These are phyloP conservation scores for Avicennia marina DNA, from an alignment of 257 asterid species.

Conservation along the genomic window DNA sequence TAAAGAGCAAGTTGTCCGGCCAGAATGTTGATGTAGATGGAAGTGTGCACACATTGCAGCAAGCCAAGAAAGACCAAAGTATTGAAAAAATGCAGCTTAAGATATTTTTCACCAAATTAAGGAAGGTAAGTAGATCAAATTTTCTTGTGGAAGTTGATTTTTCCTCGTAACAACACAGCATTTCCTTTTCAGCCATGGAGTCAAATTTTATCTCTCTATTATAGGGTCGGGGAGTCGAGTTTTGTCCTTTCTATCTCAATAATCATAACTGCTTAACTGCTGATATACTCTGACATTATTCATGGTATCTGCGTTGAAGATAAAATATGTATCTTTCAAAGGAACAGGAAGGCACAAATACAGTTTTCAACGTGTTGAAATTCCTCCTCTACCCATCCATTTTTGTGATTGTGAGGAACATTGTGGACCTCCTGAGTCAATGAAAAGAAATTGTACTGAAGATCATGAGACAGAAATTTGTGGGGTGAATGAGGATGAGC, in stretches of 20 bases:
- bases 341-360: conserved; percentile 96
- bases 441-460: conserved; percentile 21
- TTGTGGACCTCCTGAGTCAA: conserved; percentile 32
- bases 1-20: conserved; percentile 25
- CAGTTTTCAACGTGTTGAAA: conserved; percentile 85
- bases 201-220: neutral
- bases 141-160: neutral
- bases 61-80: conserved; percentile 32
- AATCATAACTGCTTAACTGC: conserved; percentile 6
- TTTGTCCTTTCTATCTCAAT: neutral
- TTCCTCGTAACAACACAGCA: too few species aligned
- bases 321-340: conserved; percentile 64
- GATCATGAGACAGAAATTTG: conserved; percentile 31
- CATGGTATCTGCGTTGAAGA: conserved; percentile 34
- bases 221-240: neutral
- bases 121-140: conserved; percentile 48
- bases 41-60: conserved; percentile 25
- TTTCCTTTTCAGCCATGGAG: too few species aligned
- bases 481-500: conserved; percentile 70
- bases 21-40: conserved; percentile 30
- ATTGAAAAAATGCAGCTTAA: conserved; percentile 50
- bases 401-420: conserved; percentile 94
- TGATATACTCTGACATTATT: conserved; percentile 15
- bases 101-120: conserved; percentile 68
- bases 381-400: conserved; percentile 64